Evolutionary conservation across 2,329 filamentous ascomycete genomes (phyloP), one percentile per base, ranked within the genome.

Genomic region (Monosporascus sp.): DNA sequence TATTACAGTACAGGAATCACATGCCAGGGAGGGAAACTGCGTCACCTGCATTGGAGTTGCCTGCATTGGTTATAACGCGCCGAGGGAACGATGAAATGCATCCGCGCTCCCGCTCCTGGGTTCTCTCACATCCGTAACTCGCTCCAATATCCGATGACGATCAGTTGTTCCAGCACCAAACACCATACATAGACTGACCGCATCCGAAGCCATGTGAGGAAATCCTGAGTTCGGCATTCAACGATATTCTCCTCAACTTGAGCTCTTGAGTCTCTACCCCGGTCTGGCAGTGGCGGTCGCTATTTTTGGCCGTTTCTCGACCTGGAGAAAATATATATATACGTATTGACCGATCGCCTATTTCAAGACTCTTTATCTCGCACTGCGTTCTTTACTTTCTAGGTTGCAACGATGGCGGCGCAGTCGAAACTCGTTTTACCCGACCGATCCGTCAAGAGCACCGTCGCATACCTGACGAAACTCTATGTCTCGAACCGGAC

Each of bases 401-500:
- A 35, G 31, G 9, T 35, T 14, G 55, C 55, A 58, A 64, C 59
- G 60, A 93, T 93, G 89, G 87, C 87, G 55, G 83, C 76, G 54
- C 87, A 87, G 67, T 93, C 90, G 50, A 93, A 91, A 69, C 74
- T 91, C 57, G 74, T 79, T 48, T 75, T 85, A 40, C 74, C 76
- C 56, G 83, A 88, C 61, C 81, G 82, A 61, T 86, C 83, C 54
- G 67, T 92, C 65, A 83, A 85, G 64, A 77, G 78, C 66, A 72
- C 87, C 62, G 72, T 92, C 66, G 78, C 82, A 56, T 79, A 85
- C 60, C 75, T 95, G 57, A 86, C 87, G 3, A 71, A 78, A 49
- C 79, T 91, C 48, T 96, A 96, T 72, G 78, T 93, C 58, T 79
- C 81, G 57, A 85, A 96, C 72, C 89, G 91, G 62, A 90, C 85